phyloP scores from a whole-genome alignment of 305 asterid species.

The Withania somnifera region DNA sequence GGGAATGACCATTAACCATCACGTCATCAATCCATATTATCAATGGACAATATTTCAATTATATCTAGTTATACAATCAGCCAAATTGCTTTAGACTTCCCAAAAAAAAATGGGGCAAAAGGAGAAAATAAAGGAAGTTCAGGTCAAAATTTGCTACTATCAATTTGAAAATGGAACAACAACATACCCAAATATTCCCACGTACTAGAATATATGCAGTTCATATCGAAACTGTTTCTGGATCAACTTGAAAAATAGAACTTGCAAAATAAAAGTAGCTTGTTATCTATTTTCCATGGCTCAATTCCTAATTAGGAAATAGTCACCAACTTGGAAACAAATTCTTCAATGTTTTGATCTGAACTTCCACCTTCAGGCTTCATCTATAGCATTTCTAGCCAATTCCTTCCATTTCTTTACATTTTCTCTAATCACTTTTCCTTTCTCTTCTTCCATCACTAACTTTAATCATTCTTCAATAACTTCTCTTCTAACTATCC shows the following conservation, averaged over 20 bases:
- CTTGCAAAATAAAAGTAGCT: too few species aligned
- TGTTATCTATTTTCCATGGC: too few species aligned
- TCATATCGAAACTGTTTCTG: too few species aligned
- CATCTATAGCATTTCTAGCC: conserved; percentile 9
- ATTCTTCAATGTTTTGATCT: conserved; percentile 8
- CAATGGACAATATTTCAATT: neutral
- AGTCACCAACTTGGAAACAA: neutral
- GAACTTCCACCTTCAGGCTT: conserved; percentile 16
- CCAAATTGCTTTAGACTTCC: neutral
- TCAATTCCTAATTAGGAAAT: neutral
- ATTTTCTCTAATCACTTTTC: conserved; percentile 2
- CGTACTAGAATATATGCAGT: too few species aligned
- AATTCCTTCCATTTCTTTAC: conserved; percentile 10
- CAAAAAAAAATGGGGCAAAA: too few species aligned
- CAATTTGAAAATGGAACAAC: too few species aligned
- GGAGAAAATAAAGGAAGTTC: too few species aligned
- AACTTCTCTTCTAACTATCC: conserved; percentile 4
- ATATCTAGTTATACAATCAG: neutral
- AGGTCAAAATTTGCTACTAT: too few species aligned
- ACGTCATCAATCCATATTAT: neutral
- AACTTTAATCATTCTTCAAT: neutral
- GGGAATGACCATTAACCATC: too few species aligned
- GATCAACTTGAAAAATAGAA: too few species aligned
- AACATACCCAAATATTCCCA: too few species aligned
- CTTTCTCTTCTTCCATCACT: conserved; percentile 11